phyloP scores from a whole-genome alignment of 495 filamentous ascomycete species.

The Aspergillus bridgeri region DNA sequence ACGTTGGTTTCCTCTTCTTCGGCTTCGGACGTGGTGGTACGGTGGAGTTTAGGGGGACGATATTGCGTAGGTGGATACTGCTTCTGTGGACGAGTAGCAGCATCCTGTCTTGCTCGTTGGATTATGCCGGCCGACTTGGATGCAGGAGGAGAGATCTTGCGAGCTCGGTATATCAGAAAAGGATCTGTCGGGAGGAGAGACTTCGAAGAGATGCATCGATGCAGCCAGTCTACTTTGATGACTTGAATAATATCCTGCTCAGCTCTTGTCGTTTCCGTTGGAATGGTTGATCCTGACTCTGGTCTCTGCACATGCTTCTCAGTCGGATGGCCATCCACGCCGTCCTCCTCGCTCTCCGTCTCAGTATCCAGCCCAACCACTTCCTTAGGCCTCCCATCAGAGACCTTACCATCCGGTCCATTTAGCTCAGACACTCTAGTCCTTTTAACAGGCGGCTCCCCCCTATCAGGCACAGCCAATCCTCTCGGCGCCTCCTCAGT shows the following conservation, averaged over 20 bases:
- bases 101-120: constrained; percentile 52
- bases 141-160: constrained; percentile 20
- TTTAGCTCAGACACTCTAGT: neutral
- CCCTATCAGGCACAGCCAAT: neutral
- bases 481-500: constrained; percentile 52
- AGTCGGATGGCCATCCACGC: constrained; percentile 7
- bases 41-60: constrained; percentile 48
- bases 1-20: constrained; percentile 43
- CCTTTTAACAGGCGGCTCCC: constrained; percentile 24
- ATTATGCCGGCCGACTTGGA: constrained; percentile 37
- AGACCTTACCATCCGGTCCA: neutral
- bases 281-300: neutral
- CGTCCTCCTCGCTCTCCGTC: constrained; percentile 31
- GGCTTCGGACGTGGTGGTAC: constrained; percentile 70
- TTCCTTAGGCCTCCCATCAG: constrained; percentile 5
- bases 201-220: constrained; percentile 53
- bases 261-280: neutral
- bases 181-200: constrained; percentile 53
- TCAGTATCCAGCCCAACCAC: constrained; percentile 30
- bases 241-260: constrained; percentile 53
- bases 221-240: constrained; percentile 73
- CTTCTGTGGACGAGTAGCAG: too few species aligned
- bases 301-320: constrained; percentile 9
- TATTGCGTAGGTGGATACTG: constrained; percentile 14
- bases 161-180: constrained; percentile 65